Base-by-base conservation (phyloP, 345 rosid species). In the Kernera saxatilis region DNA sequence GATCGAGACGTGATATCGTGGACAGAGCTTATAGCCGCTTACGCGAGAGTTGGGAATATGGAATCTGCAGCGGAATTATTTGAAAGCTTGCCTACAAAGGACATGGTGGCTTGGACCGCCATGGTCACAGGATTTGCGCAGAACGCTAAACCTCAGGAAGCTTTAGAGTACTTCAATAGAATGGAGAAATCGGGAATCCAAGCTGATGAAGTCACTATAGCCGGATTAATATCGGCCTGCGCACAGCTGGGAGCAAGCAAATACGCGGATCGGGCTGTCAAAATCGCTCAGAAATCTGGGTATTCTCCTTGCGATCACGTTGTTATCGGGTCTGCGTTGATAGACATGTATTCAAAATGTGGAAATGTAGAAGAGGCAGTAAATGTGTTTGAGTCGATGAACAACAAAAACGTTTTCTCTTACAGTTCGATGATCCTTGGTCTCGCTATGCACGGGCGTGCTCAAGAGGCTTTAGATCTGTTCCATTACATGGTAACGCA, bases 371-470 rank as follows among this genome's bases (percentile, higher is more conserved):
- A 84, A 18, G 84, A 78, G 39, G 98, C 98, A 0, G 77, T 67
- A 15, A 74, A 72, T 60, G 82, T 85, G 74, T 93, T 93, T 69
- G 62, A 54, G 22, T 78, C 58, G 11, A 83, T 87, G 88, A 76
- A 79, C 39, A 78, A 75, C 56, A 85, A 77, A 69, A 93, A 91
- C 35, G 90, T 87, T 33, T 87, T 84, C 63, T 79, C 97, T 29
- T 91, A 89, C 54, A 89, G 91, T 67, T 89, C 94, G 5, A 91
- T 91, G 94, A 91, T 93, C 37, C 69, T 84, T 41, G 98, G 97
- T 49, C 84, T 91, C 22, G 94, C 92, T 4, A 77, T 78, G 63
- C 94, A 93, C 23, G 98, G 98, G 1, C 83, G 71, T 57, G 85
- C 90, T 51, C 74, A 59, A 33, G 91, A 78, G 30, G 96, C 95